These are phyloP conservation scores for Zygotorulaspora florentina DNA, from an alignment of 805 yeast genomes.

Conservation along the genomic window DNA sequence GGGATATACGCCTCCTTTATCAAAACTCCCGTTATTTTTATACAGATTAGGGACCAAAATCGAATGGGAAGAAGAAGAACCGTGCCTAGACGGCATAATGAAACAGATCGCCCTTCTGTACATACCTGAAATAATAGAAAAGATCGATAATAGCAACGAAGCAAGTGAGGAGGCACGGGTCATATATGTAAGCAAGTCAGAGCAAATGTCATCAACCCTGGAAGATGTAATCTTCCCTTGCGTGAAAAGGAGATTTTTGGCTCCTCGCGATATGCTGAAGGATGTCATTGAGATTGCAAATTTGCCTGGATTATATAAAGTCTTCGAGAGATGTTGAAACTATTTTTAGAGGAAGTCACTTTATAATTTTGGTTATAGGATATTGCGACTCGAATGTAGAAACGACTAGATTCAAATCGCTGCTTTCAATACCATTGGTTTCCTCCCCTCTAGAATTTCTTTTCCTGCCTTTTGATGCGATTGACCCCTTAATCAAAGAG, in stretches of 20 bases:
- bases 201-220: conserved; percentile 38
- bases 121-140: conserved; percentile 52
- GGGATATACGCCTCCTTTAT: conserved; percentile 56
- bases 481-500: conserved; percentile 11
- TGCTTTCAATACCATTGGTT: conserved; percentile 8
- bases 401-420: conserved; percentile 18
- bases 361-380: conserved; percentile 14
- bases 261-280: conserved; percentile 47
- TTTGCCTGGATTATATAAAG: conserved; percentile 83
- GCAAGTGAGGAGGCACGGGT: conserved; percentile 26
- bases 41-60: conserved; percentile 56
- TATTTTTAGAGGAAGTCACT: conserved; percentile 1
- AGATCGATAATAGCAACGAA: conserved; percentile 15
- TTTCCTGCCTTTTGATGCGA: not conserved
- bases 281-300: conserved; percentile 83
- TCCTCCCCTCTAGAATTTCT: conserved; percentile 1
- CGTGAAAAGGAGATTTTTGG: conserved; percentile 58
- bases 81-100: conserved; percentile 63
- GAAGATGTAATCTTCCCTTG: conserved; percentile 65
- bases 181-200: conserved; percentile 25
- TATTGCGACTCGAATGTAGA: conserved; percentile 21
- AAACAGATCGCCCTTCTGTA: conserved; percentile 68
- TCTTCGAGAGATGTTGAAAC: conserved; percentile 81
- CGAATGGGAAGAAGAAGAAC: conserved; percentile 62
- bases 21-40: conserved; percentile 64